Conservation (phyloP, 2,329 filamentous ascomycete genomes). For the Polytolypa hystricis region DNA sequence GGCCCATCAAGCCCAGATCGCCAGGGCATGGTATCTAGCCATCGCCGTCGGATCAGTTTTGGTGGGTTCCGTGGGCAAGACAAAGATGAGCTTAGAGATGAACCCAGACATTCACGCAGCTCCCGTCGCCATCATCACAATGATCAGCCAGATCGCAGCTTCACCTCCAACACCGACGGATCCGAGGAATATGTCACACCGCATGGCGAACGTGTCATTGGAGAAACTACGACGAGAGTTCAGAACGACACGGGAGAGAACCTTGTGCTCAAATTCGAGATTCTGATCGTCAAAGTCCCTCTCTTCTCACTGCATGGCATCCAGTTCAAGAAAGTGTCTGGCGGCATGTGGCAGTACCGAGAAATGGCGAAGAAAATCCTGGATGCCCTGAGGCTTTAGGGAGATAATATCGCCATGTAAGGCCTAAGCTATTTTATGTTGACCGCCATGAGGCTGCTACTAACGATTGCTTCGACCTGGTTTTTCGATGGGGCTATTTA, state of each 20-base stretch:
- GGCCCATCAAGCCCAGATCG: conserved; percentile 47
- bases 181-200: conserved; percentile 61
- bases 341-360: conserved; percentile 97
- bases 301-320: conserved; percentile 86
- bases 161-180: conserved; percentile 71
- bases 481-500: no score
- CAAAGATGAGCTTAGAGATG: conserved; percentile 59
- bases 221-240: conserved; percentile 85
- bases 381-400: conserved; percentile 69
- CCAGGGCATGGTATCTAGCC: conserved; percentile 40
- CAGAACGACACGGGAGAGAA: conserved; percentile 78
- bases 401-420: no score
- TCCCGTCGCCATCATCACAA: conserved; percentile 35
- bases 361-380: conserved; percentile 96
- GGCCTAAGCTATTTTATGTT: no score
- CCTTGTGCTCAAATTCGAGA: conserved; percentile 83
- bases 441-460: no score
- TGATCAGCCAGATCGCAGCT: conserved; percentile 53
- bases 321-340: conserved; percentile 93
- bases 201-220: conserved; percentile 51
- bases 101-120: conserved; percentile 39
- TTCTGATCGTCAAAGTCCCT: conserved; percentile 94
- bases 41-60: conserved; percentile 74
- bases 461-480: no score
- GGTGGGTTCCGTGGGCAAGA: conserved; percentile 58